These are phyloP conservation scores for Scytalidium sp. DNA, from an alignment of 2,329 filamentous ascomycete species.

Conservation along the genomic window DNA sequence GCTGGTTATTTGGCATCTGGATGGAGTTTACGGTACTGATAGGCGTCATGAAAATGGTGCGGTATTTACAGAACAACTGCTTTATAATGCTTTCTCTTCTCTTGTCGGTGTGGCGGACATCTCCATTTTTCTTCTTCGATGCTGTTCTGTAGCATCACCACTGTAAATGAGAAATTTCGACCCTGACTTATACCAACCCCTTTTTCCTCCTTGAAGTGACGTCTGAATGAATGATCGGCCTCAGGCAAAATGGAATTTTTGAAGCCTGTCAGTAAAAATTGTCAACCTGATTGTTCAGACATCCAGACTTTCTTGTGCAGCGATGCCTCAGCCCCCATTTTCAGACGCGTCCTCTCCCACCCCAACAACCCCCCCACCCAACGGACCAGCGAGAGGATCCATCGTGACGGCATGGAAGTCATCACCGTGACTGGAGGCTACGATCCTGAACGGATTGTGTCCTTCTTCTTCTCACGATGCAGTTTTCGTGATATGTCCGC, in stretches of 20 bases:
- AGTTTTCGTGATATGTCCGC: neutral
- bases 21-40: neutral
- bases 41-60: neutral
- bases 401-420: too few species aligned
- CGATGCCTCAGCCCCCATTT: too few species aligned
- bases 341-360: too few species aligned
- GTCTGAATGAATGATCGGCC: too few species aligned
- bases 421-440: too few species aligned
- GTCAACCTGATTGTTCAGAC: neutral
- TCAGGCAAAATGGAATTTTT: too few species aligned
- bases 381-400: too few species aligned
- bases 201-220: neutral
- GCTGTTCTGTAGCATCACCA: neutral
- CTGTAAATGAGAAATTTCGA: neutral
- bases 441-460: too few species aligned
- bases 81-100: constrained; percentile 1
- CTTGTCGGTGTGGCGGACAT: neutral
- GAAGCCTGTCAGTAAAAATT: neutral
- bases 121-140: neutral
- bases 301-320: neutral
- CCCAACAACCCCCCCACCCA: too few species aligned
- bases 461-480: too few species aligned
- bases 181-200: neutral
- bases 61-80: neutral
- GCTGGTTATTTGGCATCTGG: neutral